Conservation (phyloP, 164 flowering plant species). For the Stephania cephalantha region DNA sequence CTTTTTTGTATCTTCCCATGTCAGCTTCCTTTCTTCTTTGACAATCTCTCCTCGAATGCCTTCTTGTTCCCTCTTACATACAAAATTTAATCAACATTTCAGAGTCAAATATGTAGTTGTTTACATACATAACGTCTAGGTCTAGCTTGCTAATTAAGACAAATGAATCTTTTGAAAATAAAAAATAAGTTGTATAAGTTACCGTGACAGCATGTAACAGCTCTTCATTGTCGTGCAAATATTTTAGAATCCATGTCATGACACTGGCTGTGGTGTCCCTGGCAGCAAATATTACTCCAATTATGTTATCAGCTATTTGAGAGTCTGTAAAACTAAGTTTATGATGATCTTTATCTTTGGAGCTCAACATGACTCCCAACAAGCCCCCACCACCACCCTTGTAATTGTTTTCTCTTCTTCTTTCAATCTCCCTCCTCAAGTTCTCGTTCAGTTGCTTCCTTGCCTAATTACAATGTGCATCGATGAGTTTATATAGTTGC, state of each 20-base stretch:
- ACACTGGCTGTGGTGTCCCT: constrained; percentile 81
- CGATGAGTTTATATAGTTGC: background rate
- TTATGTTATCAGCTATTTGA: constrained; percentile 76
- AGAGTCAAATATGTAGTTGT: background rate
- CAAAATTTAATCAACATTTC: background rate
- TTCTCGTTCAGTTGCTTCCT: constrained; percentile 52
- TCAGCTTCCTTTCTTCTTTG: constrained; percentile 43
- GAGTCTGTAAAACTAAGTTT: constrained; percentile 38
- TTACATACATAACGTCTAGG: background rate
- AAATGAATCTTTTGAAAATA: no score
- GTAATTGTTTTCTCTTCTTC: constrained; percentile 39
- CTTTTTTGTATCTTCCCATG: constrained; percentile 69
- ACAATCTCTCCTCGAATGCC: constrained; percentile 29
- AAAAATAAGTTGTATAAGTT: constrained; percentile 7
- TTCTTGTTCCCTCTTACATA: constrained; percentile 67
- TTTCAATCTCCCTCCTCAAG: constrained; percentile 42
- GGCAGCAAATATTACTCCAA: constrained; percentile 90
- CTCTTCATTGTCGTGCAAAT: constrained; percentile 48
- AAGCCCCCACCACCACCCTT: constrained; percentile 33
- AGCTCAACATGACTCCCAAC: constrained; percentile 36
- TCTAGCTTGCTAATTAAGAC: no score
- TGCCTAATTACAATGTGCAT: constrained; percentile 34
- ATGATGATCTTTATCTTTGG: constrained; percentile 16
- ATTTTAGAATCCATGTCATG: constrained; percentile 52
- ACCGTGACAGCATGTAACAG: constrained; percentile 63